These are phyloP conservation scores for Salpingoeca rosetta DNA, from an alignment of 78 protist species.

Conservation along the genomic window DNA sequence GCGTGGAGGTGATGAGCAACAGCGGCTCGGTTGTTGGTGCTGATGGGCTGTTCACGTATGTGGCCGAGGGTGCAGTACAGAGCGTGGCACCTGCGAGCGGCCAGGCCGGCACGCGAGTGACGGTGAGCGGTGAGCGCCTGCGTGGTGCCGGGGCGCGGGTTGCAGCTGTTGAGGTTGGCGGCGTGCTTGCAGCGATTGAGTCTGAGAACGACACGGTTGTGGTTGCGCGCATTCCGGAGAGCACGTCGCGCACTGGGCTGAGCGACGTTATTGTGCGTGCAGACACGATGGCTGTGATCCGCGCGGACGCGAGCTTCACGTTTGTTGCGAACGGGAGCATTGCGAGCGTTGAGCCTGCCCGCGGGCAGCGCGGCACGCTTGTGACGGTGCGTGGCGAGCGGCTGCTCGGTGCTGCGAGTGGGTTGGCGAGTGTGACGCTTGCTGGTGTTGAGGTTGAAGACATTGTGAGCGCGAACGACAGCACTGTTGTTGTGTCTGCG, in stretches of 20 bases:
- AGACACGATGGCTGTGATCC: not conserved
- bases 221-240: not conserved
- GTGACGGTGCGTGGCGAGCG: not conserved
- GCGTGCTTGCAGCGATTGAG: not conserved
- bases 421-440: not conserved
- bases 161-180: not conserved
- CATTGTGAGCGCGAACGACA: not conserved
- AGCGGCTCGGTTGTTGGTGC: not conserved
- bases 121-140: not conserved
- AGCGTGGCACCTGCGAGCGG: not conserved
- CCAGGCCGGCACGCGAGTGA: not conserved
- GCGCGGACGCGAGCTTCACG: not conserved
- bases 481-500: not conserved
- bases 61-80: not conserved
- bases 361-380: not conserved
- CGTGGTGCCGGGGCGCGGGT: too few relatives aligned
- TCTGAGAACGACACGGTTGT: not conserved
- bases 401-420: not conserved
- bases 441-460: not conserved
- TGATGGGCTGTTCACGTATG: not conserved
- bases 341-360: not conserved
- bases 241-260: not conserved
- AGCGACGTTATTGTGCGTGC: not conserved
- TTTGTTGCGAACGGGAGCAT: too few relatives aligned
- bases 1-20: not conserved